Conservation (phyloP, 2,329 filamentous ascomycete species). For the Akanthomyces lecanii region DNA sequence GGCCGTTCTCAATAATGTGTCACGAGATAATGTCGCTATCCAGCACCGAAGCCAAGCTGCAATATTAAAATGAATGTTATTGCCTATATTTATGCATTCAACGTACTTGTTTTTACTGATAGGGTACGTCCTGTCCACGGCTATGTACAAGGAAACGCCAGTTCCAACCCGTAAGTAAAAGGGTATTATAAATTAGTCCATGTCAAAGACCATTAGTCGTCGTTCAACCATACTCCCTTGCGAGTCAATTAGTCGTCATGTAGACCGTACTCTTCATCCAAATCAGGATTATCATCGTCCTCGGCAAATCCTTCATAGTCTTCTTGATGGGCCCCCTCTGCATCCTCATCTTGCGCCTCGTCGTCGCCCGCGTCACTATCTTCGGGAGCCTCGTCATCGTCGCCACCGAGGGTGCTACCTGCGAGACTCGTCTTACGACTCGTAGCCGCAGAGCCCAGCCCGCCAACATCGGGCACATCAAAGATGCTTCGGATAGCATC, state of each 20-base stretch:
- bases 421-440: constrained; percentile 41
- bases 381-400: constrained; percentile 31
- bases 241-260: constrained; percentile 22
- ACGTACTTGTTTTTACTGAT: too few relatives aligned
- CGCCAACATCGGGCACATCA: constrained; percentile 40
- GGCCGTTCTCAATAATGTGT: too few relatives aligned
- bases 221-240: too few relatives aligned
- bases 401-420: constrained; percentile 33
- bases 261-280: constrained; percentile 35
- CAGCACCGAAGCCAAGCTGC: too few relatives aligned
- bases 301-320: constrained; percentile 32
- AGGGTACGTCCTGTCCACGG: too few relatives aligned
- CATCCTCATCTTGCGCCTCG: constrained; percentile 31
- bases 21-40: too few relatives aligned
- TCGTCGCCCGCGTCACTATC: constrained; percentile 36
- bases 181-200: too few relatives aligned
- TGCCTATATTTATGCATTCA: too few relatives aligned
- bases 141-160: too few relatives aligned
- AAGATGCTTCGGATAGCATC: constrained; percentile 57
- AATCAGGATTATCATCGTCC: constrained; percentile 35
- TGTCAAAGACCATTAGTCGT: too few relatives aligned
- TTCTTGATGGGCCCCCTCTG: constrained; percentile 12
- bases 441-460: constrained; percentile 47
- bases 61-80: too few relatives aligned
- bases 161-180: too few relatives aligned